Base-by-base conservation (phyloP, 1,284 basidiomycete genomes). In the Cryptococcus floricola region DNA sequence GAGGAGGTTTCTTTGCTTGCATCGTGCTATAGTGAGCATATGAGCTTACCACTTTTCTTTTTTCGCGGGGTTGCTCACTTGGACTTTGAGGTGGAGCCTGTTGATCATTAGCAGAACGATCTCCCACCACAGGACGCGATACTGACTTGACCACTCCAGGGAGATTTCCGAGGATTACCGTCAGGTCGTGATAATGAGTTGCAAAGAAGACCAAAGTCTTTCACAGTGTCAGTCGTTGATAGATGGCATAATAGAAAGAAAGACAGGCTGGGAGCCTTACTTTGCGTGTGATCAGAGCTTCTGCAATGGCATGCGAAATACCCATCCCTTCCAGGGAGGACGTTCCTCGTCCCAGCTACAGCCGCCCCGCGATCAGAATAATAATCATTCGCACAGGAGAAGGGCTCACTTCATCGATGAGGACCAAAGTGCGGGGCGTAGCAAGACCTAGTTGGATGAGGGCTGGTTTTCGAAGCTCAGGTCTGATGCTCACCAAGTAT, bases 251-350 rank as follows among this genome's bases (percentile, higher is more conserved):
- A 27, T 37, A 42, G 55, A 8, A 8, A 53, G 64, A n/a, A 19
- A 31, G 31, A 41, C 27, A 42, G 25, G 27, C 34, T 45, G 12
- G 52, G 10, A 9, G 10, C 39, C 77, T 34, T 47, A 87, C 92
- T 79, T 87, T 88, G 42, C 81, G 76, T 45, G 79, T 78, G 62
- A 96, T 86, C 54, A 98, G 81, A 43, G 84, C 84, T 72, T 98
- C 94, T 0, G 91, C 89, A 56, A 98, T 89, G 0, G 95, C 93
- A 74, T 95, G 89, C 0, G 90, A 87, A 48, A 98, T 87, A 1
- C 91, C 95, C 13, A 91, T 77, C 0, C 95, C 93, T 70, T 96
- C 92, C 45, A 81, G 77, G 0, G 91, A 86, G 4, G 90, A 87
- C 0, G 94, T 96, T 3, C 91, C 92, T 38, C 91, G 81, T 2